Conservation (phyloP, 495 filamentous ascomycete genomes). For the Neurospora intermedia region DNA sequence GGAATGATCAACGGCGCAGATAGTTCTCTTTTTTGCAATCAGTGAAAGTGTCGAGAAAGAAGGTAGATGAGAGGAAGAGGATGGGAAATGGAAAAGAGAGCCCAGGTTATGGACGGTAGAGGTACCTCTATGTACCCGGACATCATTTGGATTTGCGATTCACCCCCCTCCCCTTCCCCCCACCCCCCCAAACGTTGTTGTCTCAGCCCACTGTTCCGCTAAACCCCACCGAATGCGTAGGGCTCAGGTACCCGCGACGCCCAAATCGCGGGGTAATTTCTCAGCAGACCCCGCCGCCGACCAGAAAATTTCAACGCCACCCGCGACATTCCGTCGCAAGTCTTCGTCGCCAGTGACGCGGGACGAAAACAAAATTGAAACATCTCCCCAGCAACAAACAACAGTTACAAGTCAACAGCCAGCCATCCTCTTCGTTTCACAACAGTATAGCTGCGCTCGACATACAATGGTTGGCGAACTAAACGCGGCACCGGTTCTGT, state of each 20-base stretch:
- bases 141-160: no score
- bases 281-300: not conserved
- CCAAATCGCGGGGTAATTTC: not conserved
- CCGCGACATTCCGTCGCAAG: not conserved
- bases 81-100: not conserved
- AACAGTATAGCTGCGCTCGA: not conserved
- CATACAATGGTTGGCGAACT: slow-evolving; percentile 26
- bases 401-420: not conserved
- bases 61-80: not conserved
- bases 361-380: not conserved
- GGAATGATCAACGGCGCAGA: not conserved
- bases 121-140: no score
- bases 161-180: no score
- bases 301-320: not conserved
- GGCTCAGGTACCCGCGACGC: not conserved
- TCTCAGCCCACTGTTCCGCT: not conserved
- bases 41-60: not conserved
- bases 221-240: not conserved
- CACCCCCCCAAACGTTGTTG: no score
- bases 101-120: no score
- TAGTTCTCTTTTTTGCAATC: not conserved
- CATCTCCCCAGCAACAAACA: not conserved
- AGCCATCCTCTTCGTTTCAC: not conserved
- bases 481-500: slow-evolving; percentile 60
- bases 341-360: no score